Evolutionary conservation across 139 green algal genomes (phyloP).

Genomic region (Medakamo hakoo): DNA sequence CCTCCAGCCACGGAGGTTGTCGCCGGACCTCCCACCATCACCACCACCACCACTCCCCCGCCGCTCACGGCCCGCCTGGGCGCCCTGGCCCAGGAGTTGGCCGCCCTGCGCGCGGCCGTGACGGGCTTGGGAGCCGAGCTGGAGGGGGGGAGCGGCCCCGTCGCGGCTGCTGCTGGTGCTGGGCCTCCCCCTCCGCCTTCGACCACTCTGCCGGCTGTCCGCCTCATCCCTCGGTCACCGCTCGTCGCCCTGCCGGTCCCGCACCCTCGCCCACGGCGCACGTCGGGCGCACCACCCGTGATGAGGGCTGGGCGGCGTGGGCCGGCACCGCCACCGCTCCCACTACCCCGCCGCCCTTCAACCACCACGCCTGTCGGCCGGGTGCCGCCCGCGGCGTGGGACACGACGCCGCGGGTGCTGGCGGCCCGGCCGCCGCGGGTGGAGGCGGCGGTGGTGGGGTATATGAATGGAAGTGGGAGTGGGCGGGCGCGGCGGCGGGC

Average conservation of each 20-base stretch:
- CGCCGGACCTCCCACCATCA: background rate
- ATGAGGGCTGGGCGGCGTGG: no score
- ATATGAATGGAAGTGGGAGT: no score
- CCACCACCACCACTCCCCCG: background rate
- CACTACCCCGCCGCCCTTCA: no score
- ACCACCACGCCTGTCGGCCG: background rate
- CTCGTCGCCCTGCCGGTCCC: background rate
- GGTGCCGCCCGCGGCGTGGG: background rate
- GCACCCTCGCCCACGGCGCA: no score
- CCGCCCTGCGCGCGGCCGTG: background rate
- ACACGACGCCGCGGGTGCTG: background rate
- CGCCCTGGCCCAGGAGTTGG: background rate
- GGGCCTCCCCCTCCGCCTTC: no score
- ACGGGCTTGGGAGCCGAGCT: background rate
- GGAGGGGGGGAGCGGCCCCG: no score
- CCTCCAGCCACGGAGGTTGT: no score
- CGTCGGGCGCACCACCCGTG: no score
- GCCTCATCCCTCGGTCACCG: background rate
- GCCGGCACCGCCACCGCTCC: background rate
- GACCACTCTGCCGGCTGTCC: no score
- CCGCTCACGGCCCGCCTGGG: background rate
- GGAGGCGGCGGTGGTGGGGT: background rate
- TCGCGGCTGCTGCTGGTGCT: no score
- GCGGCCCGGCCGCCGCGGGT: background rate
- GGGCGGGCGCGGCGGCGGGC: no score